Conservation (phyloP, 768 basidiomycete genomes). For the Cystobasidium tubakii region DNA sequence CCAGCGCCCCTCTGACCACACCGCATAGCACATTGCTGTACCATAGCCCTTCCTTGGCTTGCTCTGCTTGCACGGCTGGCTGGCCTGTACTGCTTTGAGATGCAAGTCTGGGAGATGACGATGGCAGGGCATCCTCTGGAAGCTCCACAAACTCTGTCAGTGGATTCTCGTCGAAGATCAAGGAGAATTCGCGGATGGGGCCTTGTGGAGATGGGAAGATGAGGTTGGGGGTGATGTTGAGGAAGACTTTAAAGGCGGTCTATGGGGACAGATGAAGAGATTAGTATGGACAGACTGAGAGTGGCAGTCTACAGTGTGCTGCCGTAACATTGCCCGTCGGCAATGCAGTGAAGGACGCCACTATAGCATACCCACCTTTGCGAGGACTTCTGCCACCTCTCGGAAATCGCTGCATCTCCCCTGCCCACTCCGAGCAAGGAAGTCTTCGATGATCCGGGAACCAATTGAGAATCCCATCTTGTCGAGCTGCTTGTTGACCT, state of each 20-base stretch:
- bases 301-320: too few relatives aligned
- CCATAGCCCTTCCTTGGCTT: constrained; percentile 72
- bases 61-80: constrained; percentile 45
- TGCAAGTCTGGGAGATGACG: neutral
- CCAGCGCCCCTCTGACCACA: constrained; percentile 81
- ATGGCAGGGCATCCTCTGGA: constrained; percentile 70
- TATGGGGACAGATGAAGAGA: constrained; percentile 47
- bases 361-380: constrained; percentile 61
- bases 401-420: constrained; percentile 88
- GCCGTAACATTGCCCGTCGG: too few relatives aligned
- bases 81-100: neutral
- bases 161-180: constrained; percentile 92
- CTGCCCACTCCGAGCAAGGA: constrained; percentile 82
- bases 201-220: constrained; percentile 59
- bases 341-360: too few relatives aligned
- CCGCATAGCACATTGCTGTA: constrained; percentile 95
- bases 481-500: constrained; percentile 81
- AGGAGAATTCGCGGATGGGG: constrained; percentile 57
- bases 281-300: too few relatives aligned
- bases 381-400: constrained; percentile 89
- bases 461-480: constrained; percentile 97
- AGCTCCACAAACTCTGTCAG: constrained; percentile 94
- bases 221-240: constrained; percentile 81
- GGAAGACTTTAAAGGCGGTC: constrained; percentile 97
- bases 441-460: constrained; percentile 90